phyloP scores from a whole-genome alignment of 2,329 filamentous ascomycete species.

The Clonostachys sp. region DNA sequence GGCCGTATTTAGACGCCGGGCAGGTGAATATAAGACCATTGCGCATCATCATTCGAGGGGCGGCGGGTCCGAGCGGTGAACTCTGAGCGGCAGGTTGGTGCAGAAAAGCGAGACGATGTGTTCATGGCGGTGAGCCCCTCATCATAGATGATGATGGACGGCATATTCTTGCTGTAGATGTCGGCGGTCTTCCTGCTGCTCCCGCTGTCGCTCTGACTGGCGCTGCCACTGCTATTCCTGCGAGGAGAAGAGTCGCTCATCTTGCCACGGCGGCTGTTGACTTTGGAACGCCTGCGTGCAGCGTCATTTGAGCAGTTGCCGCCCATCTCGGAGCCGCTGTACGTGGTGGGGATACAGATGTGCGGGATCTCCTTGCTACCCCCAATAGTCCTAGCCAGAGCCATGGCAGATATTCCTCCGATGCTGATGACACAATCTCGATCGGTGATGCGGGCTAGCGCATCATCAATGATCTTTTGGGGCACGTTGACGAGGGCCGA shows the following conservation, averaged over 20 bases:
- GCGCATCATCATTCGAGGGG: slow-evolving; percentile 12
- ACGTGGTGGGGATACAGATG: slow-evolving; percentile 56
- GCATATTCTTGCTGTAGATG: slow-evolving; percentile 12
- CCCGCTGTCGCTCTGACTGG: slow-evolving; percentile 1
- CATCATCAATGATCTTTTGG: slow-evolving; percentile 16
- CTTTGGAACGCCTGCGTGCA: background rate
- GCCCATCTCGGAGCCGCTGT: slow-evolving; percentile 53
- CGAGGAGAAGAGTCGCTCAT: slow-evolving; percentile 1
- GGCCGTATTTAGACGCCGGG: slow-evolving; percentile 20
- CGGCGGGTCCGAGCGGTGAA: slow-evolving; percentile 11
- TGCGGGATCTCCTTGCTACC: slow-evolving; percentile 49
- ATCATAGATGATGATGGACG: slow-evolving; percentile 29
- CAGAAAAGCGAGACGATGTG: slow-evolving; percentile 16
- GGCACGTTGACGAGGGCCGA: slow-evolving; percentile 20
- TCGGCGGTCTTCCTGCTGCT: slow-evolving; percentile 6
- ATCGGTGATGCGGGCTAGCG: slow-evolving; percentile 17
- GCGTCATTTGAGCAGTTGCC: slow-evolving; percentile 29
- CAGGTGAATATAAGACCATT: slow-evolving; percentile 28
- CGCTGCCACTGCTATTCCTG: slow-evolving; percentile 1
- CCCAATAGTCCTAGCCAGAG: slow-evolving; percentile 50
- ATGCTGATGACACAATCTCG: slow-evolving; percentile 57
- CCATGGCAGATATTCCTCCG: slow-evolving; percentile 58
- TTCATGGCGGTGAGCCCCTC: slow-evolving; percentile 22
- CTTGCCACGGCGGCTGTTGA: background rate
- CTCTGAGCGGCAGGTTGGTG: background rate